Base-by-base conservation (phyloP, 805 yeast genomes). In the Wickerhamia fluorescens region DNA sequence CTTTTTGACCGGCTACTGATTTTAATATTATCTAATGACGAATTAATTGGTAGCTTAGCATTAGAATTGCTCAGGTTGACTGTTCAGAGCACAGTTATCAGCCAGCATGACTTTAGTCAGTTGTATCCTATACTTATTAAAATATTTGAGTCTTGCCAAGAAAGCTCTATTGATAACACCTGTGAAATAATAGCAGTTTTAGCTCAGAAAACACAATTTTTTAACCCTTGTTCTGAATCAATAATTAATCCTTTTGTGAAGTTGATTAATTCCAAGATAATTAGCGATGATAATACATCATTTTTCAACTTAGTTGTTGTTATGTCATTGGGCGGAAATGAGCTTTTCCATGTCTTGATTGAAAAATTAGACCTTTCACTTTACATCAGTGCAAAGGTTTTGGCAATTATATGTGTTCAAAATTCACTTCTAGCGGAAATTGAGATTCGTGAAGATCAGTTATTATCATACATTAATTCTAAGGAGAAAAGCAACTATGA, bases 381-480 rank as follows among this genome's bases (percentile, higher is more conserved):
- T 16, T 41, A 44, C 24, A 42, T 50, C 10, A 48, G 52, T 30
- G 56, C 64, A 9, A 55, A 45, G 24, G 44, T 55, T 7, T 40
- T 60, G 34, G 53, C 64, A 3, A 42, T 49, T 10, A 40, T 59
- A 16, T 44, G 53, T 23, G 28, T 41, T 11, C 45, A 49, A 17
- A 44, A 47, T 21, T 23, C 38, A 1, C 29, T 53, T 16, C 23
- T 30, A 5, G 31, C 35, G 9, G 42, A 53, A 16, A 42, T 61
- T 16, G 37, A 30, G 4, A 37, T 49, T 7, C 44, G 57, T 7
- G 55, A 62, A 20, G 18, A 33, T 2, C 45, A 58, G 12, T 48
- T 68, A 33, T 43, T n/a, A 47, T 45, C 2, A 41, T 57, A 12
- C 45, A 63, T 33, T 43, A 50, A 18, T 53, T 53, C 35, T 64